Conservation (phyloP, 1,139 yeast genomes). For the Dujonia santamariae region DNA sequence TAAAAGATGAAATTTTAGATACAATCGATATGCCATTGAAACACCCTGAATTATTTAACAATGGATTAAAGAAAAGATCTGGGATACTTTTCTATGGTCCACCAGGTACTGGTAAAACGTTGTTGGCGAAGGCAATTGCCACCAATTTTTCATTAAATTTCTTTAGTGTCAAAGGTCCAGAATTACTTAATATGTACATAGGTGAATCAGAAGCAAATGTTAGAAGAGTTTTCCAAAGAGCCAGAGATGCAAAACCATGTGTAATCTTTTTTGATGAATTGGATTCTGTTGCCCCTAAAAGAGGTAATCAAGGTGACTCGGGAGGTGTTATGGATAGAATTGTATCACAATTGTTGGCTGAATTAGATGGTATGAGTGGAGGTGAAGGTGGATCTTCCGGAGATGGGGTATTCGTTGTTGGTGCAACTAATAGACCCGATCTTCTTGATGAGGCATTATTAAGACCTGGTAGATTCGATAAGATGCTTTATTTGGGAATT, state of each 20-base stretch:
- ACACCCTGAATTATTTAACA: slow-evolving; percentile 83
- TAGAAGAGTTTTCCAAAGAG: slow-evolving; percentile 86
- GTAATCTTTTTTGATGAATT: slow-evolving; percentile 95
- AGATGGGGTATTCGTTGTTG: slow-evolving; percentile 95
- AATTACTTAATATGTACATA: slow-evolving; percentile 90
- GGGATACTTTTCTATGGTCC: slow-evolving; percentile 96
- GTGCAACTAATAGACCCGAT: slow-evolving; percentile 97
- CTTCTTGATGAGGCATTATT: slow-evolving; percentile 87
- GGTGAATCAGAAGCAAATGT: slow-evolving; percentile 99
- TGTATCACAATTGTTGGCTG: slow-evolving; percentile 91
- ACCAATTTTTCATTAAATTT: slow-evolving; percentile 90
- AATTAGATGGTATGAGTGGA: slow-evolving; percentile 92
- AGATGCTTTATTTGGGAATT: slow-evolving; percentile 88
- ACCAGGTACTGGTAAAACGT: slow-evolving; percentile 96
- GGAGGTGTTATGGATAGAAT: slow-evolving; percentile 99
- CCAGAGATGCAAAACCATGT: slow-evolving; percentile 96
- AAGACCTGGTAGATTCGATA: slow-evolving; percentile 95
- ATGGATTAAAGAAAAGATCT: slow-evolving; percentile 88
- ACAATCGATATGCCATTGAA: slow-evolving; percentile 95
- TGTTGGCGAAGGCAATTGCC: slow-evolving; percentile 94
- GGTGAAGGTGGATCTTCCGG: slow-evolving; percentile 47
- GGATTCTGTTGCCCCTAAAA: slow-evolving; percentile 96
- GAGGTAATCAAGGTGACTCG: slow-evolving; percentile 97
- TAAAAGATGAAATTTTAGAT: slow-evolving; percentile 88
- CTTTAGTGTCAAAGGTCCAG: slow-evolving; percentile 96